Evolutionary conservation across 2,329 filamentous ascomycete genomes (phyloP).

Genomic region (Thermoascus crustaceus): DNA sequence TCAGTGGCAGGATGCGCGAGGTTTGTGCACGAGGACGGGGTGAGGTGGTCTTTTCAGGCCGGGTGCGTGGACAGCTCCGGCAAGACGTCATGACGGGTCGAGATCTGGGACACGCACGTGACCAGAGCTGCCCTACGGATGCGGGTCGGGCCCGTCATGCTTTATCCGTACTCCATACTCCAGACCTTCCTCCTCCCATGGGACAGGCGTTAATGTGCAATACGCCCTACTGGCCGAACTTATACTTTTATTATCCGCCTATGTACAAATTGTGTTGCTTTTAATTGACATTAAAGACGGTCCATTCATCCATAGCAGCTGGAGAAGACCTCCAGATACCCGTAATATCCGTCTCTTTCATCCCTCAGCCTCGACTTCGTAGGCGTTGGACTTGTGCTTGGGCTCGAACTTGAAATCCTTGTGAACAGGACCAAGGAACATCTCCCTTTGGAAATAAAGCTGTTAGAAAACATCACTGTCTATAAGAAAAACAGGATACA

Average conservation of each 20-base stretch:
- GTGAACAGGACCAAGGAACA: constrained; percentile 90
- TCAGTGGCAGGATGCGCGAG: too few species aligned
- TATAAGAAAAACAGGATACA: constrained; percentile 14
- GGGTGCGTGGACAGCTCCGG: constrained; percentile 9
- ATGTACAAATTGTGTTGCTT: too few species aligned
- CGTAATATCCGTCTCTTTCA: too few species aligned
- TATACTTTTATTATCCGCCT: too few species aligned
- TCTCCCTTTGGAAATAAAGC: constrained; percentile 56
- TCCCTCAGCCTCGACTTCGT: constrained; percentile 72
- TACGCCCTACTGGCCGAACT: too few species aligned
- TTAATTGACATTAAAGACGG: too few species aligned
- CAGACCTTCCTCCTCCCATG: too few species aligned
- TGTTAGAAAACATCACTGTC: constrained; percentile 3
- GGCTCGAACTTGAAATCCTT: constrained; percentile 89
- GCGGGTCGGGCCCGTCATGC: background rate
- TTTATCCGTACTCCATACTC: too few species aligned
- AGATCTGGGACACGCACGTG: constrained; percentile 6
- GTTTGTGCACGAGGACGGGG: constrained; percentile 79
- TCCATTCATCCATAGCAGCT: too few species aligned
- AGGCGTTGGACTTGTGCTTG: constrained; percentile 93
- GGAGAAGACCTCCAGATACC: too few species aligned
- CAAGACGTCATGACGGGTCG: constrained; percentile 26
- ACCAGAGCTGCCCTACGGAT: background rate
- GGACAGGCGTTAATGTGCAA: too few species aligned
- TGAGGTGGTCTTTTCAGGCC: constrained; percentile 7